Evolutionary conservation across 1,284 basidiomycete species (phyloP), one percentile per base, ranked within the genome.

Genomic region (Sporisorium iseilematis-ciliati): DNA sequence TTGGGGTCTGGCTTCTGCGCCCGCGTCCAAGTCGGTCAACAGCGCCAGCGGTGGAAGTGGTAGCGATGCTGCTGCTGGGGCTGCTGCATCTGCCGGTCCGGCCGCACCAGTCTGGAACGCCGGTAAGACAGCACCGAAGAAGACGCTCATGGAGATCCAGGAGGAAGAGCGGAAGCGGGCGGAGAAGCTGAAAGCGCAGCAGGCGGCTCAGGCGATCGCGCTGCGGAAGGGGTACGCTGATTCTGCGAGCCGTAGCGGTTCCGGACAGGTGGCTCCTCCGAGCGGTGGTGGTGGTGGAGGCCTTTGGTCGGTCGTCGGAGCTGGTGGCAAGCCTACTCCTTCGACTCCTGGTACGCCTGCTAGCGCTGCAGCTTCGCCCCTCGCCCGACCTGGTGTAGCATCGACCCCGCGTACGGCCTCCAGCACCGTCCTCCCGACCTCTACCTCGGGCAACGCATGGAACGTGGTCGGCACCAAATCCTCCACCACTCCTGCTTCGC

Each of bases 111-210:
- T 68, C 21, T 79, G 78, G 78, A 82, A 64, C 18, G 68, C 68
- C 4, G 67, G 75, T 25, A 77, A 74, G 23, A 31, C 72, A 4
- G 59, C 78, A 3, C 87, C 90, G 7, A 96, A 95, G 88, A 97
- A 95, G 89, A 93, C 93, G 2, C 92, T 99, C 90, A 97, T 95
- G 88, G 95, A 99, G 87, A 99, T 99, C 51, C 94, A 97, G 85
- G 95, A 98, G 85, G 96, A 99, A 82, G 96, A 99, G 38, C 53
- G 72, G 92, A 97, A 77, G 61, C 71, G 75, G 1, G 75, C 78
- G 3, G 73, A 78, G 20, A 73, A 69, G 42, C 23, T 62, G 35
- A 94, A 93, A 88, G 91, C 91, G 83, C 84, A 87, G 58, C 75
- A 77, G 51, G 88, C 87, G 1, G 85, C 84, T 10, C 78, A 79